phyloP scores from a whole-genome alignment of 768 basidiomycete species.

The Holtermannia corniformis region DNA sequence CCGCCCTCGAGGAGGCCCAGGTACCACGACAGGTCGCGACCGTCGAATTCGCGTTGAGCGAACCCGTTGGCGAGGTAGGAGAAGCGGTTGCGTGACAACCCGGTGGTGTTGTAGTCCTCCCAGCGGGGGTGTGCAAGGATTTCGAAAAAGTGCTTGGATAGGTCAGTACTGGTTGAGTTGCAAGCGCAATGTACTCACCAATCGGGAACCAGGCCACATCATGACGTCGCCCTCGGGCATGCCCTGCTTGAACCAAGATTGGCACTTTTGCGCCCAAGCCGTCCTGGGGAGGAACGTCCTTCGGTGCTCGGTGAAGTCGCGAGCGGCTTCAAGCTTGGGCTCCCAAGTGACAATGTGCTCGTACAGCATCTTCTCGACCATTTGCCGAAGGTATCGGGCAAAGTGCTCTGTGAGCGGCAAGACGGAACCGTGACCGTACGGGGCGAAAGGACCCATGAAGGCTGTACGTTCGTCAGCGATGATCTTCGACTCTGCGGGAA shows the following conservation, averaged over 20 bases:
- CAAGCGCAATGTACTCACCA: too few relatives aligned
- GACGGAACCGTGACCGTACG: too few relatives aligned
- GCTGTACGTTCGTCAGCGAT: too few relatives aligned
- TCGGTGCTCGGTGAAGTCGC: conserved; percentile 55
- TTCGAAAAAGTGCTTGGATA: conserved; percentile 9
- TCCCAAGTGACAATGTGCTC: conserved; percentile 58
- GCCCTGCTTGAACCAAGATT: conserved; percentile 23
- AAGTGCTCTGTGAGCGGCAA: too few relatives aligned
- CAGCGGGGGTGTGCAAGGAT: conserved; percentile 12
- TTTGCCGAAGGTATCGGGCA: conserved; percentile 12
- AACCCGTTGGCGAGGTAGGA: conserved; percentile 19
- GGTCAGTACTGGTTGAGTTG: too few relatives aligned
- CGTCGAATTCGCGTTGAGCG: conserved; percentile 16
- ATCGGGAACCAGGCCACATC: conserved; percentile 16
- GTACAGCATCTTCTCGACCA: conserved; percentile 52
- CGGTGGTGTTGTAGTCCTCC: conserved; percentile 17
- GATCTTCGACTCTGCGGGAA: too few relatives aligned
- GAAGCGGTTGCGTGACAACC: conserved; percentile 13
- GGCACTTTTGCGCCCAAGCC: conserved; percentile 19
- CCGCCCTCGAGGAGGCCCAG: too few relatives aligned
- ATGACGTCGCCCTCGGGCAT: conserved; percentile 8
- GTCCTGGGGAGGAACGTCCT: conserved; percentile 37
- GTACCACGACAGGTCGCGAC: conserved; percentile 9
- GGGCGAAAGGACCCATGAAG: too few relatives aligned
- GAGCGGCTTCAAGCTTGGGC: conserved; percentile 52